Conservation (phyloP, 305 asterid species). For the Plantago lanceolata region DNA sequence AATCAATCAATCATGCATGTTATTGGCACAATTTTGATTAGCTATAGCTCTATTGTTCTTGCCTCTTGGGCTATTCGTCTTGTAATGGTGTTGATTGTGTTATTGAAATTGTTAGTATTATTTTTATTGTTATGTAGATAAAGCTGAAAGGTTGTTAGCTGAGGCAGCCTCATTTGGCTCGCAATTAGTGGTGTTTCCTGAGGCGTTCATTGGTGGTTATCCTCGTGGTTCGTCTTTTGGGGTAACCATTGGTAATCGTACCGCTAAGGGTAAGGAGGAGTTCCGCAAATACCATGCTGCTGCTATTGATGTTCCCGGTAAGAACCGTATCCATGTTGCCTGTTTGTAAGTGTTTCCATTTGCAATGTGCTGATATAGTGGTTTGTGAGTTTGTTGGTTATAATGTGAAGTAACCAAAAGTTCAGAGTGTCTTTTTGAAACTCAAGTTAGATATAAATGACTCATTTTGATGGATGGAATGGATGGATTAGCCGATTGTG, state of each 20-base stretch:
- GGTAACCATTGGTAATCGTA: conserved; percentile 73
- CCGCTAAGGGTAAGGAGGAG: conserved; percentile 88
- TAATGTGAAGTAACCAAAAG: too few species aligned
- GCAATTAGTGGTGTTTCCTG: conserved; percentile 89
- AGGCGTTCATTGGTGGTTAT: conserved; percentile 94
- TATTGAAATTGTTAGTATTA: too few species aligned
- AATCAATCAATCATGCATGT: neutral
- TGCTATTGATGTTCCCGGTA: conserved; percentile 94
- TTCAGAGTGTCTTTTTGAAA: too few species aligned
- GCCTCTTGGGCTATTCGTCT: neutral
- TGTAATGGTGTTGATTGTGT: neutral
- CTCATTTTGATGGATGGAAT: too few species aligned
- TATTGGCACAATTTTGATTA: neutral
- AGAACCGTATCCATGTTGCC: conserved; percentile 10
- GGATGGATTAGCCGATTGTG: too few species aligned
- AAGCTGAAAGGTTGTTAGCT: conserved; percentile 87
- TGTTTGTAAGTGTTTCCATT: neutral
- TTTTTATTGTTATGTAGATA: conserved; percentile 51
- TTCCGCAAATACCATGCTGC: conserved; percentile 81
- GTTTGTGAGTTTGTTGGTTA: too few species aligned
- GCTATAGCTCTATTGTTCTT: neutral
- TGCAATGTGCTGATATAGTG: too few species aligned
- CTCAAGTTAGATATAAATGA: too few species aligned
- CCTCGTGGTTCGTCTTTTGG: conserved; percentile 93
- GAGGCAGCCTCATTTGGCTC: conserved; percentile 89